Base-by-base conservation (phyloP, 208 protist species). In the Trypanosoma conorhini region DNA sequence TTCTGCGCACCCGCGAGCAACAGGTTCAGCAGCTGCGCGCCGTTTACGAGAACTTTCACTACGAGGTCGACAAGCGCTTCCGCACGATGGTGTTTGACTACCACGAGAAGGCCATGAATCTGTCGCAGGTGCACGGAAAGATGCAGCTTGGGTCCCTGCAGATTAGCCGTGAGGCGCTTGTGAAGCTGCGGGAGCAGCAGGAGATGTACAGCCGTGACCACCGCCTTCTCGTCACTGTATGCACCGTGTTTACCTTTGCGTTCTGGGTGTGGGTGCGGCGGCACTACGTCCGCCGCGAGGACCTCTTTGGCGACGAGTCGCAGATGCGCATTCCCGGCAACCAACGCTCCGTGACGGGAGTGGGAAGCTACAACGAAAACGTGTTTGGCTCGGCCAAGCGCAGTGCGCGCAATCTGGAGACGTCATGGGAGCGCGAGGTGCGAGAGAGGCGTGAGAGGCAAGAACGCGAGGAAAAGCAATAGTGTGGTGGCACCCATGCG, bases 231-330 rank as follows among this genome's bases (percentile, higher is more conserved):
- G 68, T 94, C 22, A 70, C 79, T 0, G 12, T 89, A 5, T 93
- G 85, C 72, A 81, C 79, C 1, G 1, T 93, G 12, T 72, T 85
- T 59, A 83, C 80, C 9, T 55, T 92, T 35, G 19, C 82, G 38
- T 96, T 96, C 73, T 96, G 88, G 88, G 58, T 96, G 21, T 96
- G 91, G 88, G 86, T 96, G 48, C 79, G 87, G 13, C 86, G 91
- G 4, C 91, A 96, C 76, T 94, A 96, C 62, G 79, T 96, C 19
- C 48, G 58, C 50, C 50, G 57, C 33, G 67, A 74, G 54, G 86
- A 96, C 60, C 74, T 93, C 40, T 35, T 50, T n/a, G 59, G 64
- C 1, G 52, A 51, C 21, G 72, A 81, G 57, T 46, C 38, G 63
- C 66, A 81, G 26, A 40, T 82, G 12, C 67, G 61, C 48, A 55